Evolutionary conservation across 169 alveolate species (phyloP), one percentile per base, ranked within the genome.

Genomic region (Eimeria maxima): DNA sequence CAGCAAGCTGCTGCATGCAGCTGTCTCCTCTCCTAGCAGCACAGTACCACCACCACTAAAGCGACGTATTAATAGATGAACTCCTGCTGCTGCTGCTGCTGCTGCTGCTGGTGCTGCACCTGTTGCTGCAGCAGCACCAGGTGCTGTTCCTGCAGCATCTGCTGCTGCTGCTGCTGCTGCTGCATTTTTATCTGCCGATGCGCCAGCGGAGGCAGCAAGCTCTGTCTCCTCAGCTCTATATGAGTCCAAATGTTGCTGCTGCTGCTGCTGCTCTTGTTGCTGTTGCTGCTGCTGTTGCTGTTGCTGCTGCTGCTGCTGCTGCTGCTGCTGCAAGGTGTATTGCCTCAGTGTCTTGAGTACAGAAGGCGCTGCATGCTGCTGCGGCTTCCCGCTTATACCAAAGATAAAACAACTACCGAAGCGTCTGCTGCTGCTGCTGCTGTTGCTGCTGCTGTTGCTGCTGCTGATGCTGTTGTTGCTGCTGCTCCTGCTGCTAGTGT

Each of bases 1-100:
- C 38, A 33, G 38, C 38, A 33, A 33, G 38, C 38, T 33, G 38
- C 38, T 33, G 27, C 80, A 69, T 69, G 80, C 80, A 16, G 80
- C 80, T 0, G 80, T 69, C 27, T 69, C 80, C 27, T 27, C 38
- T 18, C 80, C 38, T 16, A 69, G 27, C 80, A 69, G 38, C 80
- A 69, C 80, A 69, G 80, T 69, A 11, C 80, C 80, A 16, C 80
- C 80, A 11, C 80, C 80, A 38, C 80, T 69, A 24, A 69, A 69
- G 80, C 80, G 80, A 16, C 80, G 80, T n/a, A 69, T 27, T 24
- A 69, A 27, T 11, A 38, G 80, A 2, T 69, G 80, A 13, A 69
- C 38, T 18, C 3, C 80, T 24, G 42, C 29, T n/a, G 42, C 33
- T n/a, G 74, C 74, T 18, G n/a, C 13, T n/a, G 13, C 1, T n/a